A percentile compares a stretch with the other conserved stretches of the same genome.
Evolutionary conservation across 2,329 filamentous ascomycete genomes (phyloP).

Genomic region (Fusarium sp.): DNA sequence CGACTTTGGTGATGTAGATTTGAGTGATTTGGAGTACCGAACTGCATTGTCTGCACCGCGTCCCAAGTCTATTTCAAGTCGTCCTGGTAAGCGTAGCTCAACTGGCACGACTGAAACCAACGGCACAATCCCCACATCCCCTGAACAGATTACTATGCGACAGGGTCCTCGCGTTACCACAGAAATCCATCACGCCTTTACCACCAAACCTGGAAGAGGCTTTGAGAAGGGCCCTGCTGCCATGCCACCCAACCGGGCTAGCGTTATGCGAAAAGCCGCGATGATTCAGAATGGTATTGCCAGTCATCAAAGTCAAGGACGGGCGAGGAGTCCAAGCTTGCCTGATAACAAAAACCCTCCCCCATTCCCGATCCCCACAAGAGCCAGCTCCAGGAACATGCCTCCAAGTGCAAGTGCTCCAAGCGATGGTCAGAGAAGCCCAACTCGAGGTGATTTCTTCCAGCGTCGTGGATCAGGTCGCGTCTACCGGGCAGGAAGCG

Average conservation of each 20-base stretch:
- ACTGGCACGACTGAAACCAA: slow-evolving; percentile 45
- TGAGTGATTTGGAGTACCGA: slow-evolving; percentile 75
- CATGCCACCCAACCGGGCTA: slow-evolving; percentile 59
- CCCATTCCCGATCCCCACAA: slow-evolving; percentile 90
- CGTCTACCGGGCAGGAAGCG: slow-evolving; percentile 68
- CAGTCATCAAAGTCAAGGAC: slow-evolving; percentile 71
- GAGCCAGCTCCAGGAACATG: slow-evolving; percentile 86
- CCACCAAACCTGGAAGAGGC: slow-evolving; percentile 51
- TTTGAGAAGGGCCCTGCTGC: slow-evolving; percentile 54
- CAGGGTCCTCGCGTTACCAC: slow-evolving; percentile 49
- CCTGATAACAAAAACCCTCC: slow-evolving; percentile 75
- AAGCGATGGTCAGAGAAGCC: slow-evolving; percentile 81
- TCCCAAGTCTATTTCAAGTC: slow-evolving; percentile 57
- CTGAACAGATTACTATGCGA: slow-evolving; percentile 55
- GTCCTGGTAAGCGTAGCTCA: slow-evolving; percentile 58
- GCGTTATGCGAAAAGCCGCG: slow-evolving; percentile 79
- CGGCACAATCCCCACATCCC: slow-evolving; percentile 54
- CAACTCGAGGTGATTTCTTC: slow-evolving; percentile 71
- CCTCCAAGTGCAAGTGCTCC: slow-evolving; percentile 72
- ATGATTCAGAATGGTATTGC: slow-evolving; percentile 84
- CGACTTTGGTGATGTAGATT: slow-evolving; percentile 70
- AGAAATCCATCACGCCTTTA: slow-evolving; percentile 61
- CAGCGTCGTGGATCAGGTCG: slow-evolving; percentile 63
- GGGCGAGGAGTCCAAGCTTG: slow-evolving; percentile 73
- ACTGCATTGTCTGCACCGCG: slow-evolving; percentile 74